These are phyloP conservation scores for Termitomyces sp. DNA, from an alignment of 768 basidiomycete genomes.

Conservation along the genomic window DNA sequence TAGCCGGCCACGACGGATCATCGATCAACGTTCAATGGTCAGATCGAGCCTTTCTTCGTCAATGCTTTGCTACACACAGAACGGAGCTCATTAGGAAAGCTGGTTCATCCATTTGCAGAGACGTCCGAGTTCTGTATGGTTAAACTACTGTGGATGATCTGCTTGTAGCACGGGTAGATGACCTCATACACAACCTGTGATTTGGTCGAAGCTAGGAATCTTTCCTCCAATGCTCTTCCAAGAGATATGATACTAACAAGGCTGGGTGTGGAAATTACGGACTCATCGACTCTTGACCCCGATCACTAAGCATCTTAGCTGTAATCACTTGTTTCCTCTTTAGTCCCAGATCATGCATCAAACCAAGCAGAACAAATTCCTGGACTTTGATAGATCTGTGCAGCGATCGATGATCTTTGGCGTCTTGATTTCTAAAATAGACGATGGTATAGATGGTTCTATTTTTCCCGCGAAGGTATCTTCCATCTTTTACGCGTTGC, in stretches of 20 bases:
- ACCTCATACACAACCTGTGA: background rate
- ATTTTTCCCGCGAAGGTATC: background rate
- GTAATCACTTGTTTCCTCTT: background rate
- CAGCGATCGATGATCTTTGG: background rate
- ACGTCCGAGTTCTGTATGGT: background rate
- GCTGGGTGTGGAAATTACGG: background rate
- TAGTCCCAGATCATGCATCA: background rate
- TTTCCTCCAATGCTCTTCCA: background rate
- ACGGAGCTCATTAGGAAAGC: background rate
- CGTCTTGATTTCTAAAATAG: background rate
- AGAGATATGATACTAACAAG: background rate
- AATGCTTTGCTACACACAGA: background rate
- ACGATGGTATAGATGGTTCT: background rate
- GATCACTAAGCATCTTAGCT: background rate
- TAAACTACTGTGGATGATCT: background rate
- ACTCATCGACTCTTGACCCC: background rate
- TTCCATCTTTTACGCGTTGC: too few species aligned
- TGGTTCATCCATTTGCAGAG: background rate
- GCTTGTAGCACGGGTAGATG: background rate
- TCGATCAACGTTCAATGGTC: too few species aligned
- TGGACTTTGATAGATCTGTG: background rate
- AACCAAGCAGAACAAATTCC: background rate
- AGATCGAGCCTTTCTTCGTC: background rate
- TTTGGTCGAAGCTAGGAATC: too few species aligned
- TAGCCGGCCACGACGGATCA: background rate